Conservation (phyloP, 1,284 basidiomycete genomes). For the Ustilago nuda region DNA sequence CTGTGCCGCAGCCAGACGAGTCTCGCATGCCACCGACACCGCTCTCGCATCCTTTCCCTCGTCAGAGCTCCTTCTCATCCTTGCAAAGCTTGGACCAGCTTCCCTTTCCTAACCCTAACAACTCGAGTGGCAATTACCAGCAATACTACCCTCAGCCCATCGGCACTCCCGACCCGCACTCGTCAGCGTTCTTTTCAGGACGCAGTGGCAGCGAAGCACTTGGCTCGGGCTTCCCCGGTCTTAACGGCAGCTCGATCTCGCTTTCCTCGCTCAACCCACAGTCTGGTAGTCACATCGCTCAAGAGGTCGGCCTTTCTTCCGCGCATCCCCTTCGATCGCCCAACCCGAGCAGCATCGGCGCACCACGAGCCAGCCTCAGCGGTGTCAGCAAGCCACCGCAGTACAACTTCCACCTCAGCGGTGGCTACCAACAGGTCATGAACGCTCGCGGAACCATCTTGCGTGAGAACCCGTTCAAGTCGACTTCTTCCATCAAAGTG, state of each 20-base stretch:
- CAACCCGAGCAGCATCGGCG: conserved; percentile 17
- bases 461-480: conserved; percentile 87
- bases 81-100: conserved; percentile 46
- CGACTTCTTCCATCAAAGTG: conserved; percentile 86
- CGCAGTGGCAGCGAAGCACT: conserved; percentile 34
- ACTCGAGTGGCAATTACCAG: conserved; percentile 42
- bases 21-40: conserved; percentile 39
- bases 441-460: conserved; percentile 86
- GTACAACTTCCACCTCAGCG: conserved; percentile 86
- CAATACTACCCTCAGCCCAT: conserved; percentile 52
- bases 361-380: conserved; percentile 33
- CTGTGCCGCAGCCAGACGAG: conserved; percentile 47
- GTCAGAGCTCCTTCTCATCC: conserved; percentile 53
- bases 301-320: conserved; percentile 41
- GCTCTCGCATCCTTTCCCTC: conserved; percentile 33
- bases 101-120: conserved; percentile 42
- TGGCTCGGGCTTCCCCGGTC: conserved; percentile 43
- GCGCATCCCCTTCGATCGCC: conserved; percentile 30
- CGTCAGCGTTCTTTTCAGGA: conserved; percentile 40
- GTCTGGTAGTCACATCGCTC: conserved; percentile 42
- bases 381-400: conserved; percentile 40
- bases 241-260: conserved; percentile 49
- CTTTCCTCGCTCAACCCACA: conserved; percentile 52
- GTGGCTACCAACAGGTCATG: conserved; percentile 92
- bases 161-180: conserved; percentile 49